phyloP scores from a whole-genome alignment of 306 rosid genomes.

The Potentilla sterilis region DNA sequence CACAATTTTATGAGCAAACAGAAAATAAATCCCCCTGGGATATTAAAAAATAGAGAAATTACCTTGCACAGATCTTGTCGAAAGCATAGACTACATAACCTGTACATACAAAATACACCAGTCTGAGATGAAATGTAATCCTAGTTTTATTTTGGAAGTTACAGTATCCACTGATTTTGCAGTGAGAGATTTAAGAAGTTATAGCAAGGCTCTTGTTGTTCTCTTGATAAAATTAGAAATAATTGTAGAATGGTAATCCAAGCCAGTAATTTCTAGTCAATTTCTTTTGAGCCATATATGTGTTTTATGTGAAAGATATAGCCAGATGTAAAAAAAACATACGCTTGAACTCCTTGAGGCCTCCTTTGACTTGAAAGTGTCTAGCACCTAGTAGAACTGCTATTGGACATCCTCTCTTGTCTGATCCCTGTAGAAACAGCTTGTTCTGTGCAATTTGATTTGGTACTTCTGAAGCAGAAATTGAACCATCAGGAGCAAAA shows the following conservation, averaged over 20 bases:
- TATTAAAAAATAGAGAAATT: background rate
- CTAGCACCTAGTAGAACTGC: conserved; percentile 42
- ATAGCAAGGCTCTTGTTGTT: background rate
- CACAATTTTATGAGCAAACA: background rate
- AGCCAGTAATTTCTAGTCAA: too few relatives aligned
- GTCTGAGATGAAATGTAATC: background rate
- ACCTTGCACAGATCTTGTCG: conserved; percentile 56
- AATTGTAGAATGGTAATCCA: background rate
- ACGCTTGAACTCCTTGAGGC: conserved; percentile 45
- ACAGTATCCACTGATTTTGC: background rate
- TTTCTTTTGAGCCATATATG: background rate
- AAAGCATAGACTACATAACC: conserved; percentile 47
- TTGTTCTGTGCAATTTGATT: conserved; percentile 46
- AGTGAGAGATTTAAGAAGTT: background rate
- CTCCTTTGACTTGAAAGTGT: conserved; percentile 48
- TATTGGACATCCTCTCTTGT: conserved; percentile 61
- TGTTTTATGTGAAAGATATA: background rate
- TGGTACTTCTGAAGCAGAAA: conserved; percentile 42
- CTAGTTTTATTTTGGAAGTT: background rate
- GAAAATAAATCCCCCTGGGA: background rate
- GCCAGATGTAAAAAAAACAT: background rate
- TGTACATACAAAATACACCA: conserved; percentile 20
- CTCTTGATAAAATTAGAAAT: background rate
- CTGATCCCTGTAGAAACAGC: conserved; percentile 47
- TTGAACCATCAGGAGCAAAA: conserved; percentile 44